These are phyloP conservation scores for Tylopilus felleus DNA, from an alignment of 768 basidiomycete species.

Conservation along the genomic window DNA sequence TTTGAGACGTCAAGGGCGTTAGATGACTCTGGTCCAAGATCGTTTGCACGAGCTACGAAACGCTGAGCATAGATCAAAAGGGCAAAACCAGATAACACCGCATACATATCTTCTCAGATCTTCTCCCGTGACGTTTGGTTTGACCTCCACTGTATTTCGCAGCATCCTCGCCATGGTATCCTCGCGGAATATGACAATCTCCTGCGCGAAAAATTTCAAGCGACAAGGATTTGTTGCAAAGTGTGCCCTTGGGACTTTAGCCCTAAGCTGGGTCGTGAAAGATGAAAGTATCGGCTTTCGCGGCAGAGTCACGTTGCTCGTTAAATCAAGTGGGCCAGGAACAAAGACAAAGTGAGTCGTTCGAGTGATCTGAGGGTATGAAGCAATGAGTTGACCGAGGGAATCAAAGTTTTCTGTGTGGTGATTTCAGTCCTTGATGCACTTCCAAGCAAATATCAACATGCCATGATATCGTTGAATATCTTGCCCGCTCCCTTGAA, in stretches of 20 bases:
- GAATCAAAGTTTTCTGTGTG: constrained; percentile 80
- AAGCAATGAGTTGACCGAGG: constrained; percentile 78
- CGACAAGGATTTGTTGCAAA: constrained; percentile 92
- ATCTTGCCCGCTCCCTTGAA: constrained; percentile 73
- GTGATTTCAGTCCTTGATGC: constrained; percentile 1
- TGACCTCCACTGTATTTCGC: constrained; percentile 86
- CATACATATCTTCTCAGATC: constrained; percentile 88
- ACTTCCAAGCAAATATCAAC: neutral
- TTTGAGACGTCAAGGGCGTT: constrained; percentile 77
- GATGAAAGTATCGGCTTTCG: constrained; percentile 75
- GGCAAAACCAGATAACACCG: constrained; percentile 1
- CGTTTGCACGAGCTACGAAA: constrained; percentile 83
- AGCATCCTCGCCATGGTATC: constrained; percentile 93
- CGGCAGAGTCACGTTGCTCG: constrained; percentile 76
- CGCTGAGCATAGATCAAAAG: neutral
- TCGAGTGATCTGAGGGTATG: constrained; percentile 74
- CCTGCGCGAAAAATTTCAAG: constrained; percentile 92
- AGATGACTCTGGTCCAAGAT: constrained; percentile 94
- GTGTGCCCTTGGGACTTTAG: constrained; percentile 73
- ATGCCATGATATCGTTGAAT: constrained; percentile 84
- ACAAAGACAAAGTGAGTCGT: constrained; percentile 90
- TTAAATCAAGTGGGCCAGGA: constrained; percentile 90
- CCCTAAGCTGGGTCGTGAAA: constrained; percentile 65
- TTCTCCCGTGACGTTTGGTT: constrained; percentile 71
- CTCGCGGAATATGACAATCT: constrained; percentile 91